These are phyloP conservation scores for Clonostachys rosea DNA, from an alignment of 2,329 filamentous ascomycete species.

Conservation along the genomic window DNA sequence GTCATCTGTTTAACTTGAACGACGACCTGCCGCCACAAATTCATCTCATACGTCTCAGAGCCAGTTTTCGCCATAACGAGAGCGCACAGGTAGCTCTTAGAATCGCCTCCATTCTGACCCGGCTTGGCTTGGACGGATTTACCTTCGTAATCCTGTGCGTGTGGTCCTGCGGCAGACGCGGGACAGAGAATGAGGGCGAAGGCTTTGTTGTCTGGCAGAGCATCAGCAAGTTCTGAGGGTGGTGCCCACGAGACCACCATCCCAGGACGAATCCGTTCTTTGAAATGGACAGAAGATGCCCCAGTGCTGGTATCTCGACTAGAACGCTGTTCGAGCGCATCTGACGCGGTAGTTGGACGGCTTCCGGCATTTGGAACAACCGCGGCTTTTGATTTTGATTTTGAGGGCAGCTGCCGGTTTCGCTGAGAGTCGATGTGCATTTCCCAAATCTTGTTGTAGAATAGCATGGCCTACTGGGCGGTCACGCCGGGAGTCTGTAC, in stretches of 20 bases:
- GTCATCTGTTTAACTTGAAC: constrained; percentile 27
- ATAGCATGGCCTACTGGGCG: constrained; percentile 30
- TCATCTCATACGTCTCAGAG: constrained; percentile 29
- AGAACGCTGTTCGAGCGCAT: constrained; percentile 4
- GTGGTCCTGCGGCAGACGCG: background rate
- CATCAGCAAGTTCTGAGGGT: constrained; percentile 4
- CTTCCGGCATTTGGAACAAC: background rate
- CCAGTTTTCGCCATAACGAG: constrained; percentile 23
- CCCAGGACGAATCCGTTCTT: constrained; percentile 31
- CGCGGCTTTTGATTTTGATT: background rate
- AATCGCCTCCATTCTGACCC: background rate
- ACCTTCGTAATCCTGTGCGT: background rate
- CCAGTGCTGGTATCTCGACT: constrained; percentile 20
- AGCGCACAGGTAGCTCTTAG: constrained; percentile 25
- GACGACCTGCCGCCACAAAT: constrained; percentile 29
- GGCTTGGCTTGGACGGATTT: background rate
- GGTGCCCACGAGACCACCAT: constrained; percentile 30
- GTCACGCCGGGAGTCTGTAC: constrained; percentile 26
- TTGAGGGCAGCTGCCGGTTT: constrained; percentile 2
- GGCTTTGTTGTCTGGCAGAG: constrained; percentile 8
- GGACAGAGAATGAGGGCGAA: constrained; percentile 13
- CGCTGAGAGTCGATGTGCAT: constrained; percentile 31
- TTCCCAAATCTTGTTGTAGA: constrained; percentile 35
- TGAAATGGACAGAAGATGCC: constrained; percentile 21
- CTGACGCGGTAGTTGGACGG: background rate